These are phyloP conservation scores for Nectriaceae sp. DNA, from an alignment of 2,329 filamentous ascomycete genomes.

Conservation along the genomic window DNA sequence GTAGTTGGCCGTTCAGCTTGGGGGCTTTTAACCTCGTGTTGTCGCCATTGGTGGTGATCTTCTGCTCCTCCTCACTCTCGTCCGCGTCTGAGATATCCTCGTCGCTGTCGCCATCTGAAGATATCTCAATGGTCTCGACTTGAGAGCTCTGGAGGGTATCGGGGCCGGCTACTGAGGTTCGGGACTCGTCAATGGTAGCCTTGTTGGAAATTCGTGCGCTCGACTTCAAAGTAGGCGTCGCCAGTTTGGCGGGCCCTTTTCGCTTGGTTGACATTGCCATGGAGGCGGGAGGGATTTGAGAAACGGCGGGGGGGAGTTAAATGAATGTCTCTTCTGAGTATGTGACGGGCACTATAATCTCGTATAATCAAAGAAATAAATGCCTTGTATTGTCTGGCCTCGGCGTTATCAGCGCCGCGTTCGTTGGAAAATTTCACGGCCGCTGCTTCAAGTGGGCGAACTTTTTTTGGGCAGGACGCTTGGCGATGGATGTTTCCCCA, in stretches of 20 bases:
- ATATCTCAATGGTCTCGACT: conserved; percentile 56
- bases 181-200: conserved; percentile 59
- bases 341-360: background rate
- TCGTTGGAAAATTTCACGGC: conserved; percentile 38
- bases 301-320: conserved; percentile 4
- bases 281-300: conserved; percentile 11
- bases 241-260: conserved; percentile 60
- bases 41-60: conserved; percentile 18
- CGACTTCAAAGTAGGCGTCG: conserved; percentile 54
- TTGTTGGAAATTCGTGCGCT: conserved; percentile 53
- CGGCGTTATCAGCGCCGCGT: conserved; percentile 23
- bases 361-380: background rate
- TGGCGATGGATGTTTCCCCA: conserved; percentile 18
- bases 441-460: conserved; percentile 28
- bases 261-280: conserved; percentile 60
- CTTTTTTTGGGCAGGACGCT: conserved; percentile 33
- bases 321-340: background rate
- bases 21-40: conserved; percentile 7
- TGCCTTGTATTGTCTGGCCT: no score
- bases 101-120: conserved; percentile 55
- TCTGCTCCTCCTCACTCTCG: conserved; percentile 30
- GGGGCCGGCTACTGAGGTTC: conserved; percentile 51
- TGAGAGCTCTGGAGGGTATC: conserved; percentile 40
- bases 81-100: conserved; percentile 50
- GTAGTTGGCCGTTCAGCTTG: conserved; percentile 26